These are phyloP conservation scores for Ceratocystis eucalypticola DNA, from an alignment of 2,329 filamentous ascomycete species.

Conservation along the genomic window DNA sequence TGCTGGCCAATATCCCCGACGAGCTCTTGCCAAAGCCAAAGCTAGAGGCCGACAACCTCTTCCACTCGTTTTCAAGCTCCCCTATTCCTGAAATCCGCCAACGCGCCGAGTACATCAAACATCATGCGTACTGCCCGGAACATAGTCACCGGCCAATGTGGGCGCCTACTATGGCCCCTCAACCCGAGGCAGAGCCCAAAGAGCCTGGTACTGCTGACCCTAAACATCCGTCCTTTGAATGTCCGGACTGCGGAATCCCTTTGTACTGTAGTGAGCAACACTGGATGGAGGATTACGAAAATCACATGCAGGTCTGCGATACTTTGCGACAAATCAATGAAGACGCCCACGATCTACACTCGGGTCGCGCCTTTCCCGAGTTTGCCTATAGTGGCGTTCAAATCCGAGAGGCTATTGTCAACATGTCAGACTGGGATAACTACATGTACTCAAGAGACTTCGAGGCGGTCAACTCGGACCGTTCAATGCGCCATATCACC, in stretches of 20 bases:
- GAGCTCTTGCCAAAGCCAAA: constrained; percentile 23
- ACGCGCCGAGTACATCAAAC: constrained; percentile 79
- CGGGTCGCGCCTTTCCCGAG: constrained; percentile 82
- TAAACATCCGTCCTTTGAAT: constrained; percentile 82
- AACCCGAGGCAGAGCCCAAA: constrained; percentile 48
- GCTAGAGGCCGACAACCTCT: constrained; percentile 67
- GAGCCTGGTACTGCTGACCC: constrained; percentile 42
- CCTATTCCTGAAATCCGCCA: constrained; percentile 78
- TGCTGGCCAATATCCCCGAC: constrained; percentile 20
- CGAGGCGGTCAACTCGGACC: constrained; percentile 77
- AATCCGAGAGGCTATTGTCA: constrained; percentile 82
- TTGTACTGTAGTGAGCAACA: constrained; percentile 90
- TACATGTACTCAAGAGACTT: constrained; percentile 88
- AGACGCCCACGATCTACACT: constrained; percentile 88
- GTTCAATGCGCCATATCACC: constrained; percentile 84
- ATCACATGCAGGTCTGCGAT: constrained; percentile 85
- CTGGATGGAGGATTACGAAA: constrained; percentile 91
- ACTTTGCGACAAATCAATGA: constrained; percentile 87
- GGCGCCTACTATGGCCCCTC: constrained; percentile 48
- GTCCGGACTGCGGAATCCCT: constrained; percentile 87
- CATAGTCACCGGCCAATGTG: constrained; percentile 70
- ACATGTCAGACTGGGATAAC: constrained; percentile 98
- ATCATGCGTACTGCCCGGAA: constrained; percentile 88
- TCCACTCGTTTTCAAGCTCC: constrained; percentile 81
- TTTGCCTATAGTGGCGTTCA: constrained; percentile 83